Percentiles rank a stretch among this genome's conserved stretches.
phyloP scores from a whole-genome alignment of 1,284 basidiomycete species.

The Cryptococcus floricola region DNA sequence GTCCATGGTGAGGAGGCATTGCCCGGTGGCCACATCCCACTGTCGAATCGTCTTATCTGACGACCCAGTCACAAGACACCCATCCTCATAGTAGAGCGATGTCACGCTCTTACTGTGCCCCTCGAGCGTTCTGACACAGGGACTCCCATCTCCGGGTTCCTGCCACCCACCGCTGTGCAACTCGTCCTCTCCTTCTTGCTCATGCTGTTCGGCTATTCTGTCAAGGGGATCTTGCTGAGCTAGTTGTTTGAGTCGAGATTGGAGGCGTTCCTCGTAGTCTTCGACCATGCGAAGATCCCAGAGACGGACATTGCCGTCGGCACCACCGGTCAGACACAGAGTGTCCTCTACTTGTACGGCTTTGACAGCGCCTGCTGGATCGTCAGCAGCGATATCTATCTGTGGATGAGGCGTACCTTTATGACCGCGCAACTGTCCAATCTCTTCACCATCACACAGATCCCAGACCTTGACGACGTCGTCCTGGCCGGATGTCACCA shows the following conservation, averaged over 20 bases:
- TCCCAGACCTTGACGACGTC: constrained; percentile 58
- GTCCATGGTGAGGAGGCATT: constrained; percentile 99
- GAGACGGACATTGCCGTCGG: constrained; percentile 75
- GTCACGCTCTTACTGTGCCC: constrained; percentile 92
- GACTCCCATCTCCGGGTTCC: constrained; percentile 49
- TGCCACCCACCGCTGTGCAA: constrained; percentile 28
- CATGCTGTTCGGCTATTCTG: constrained; percentile 33
- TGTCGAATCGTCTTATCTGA: constrained; percentile 97
- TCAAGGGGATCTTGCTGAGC: constrained; percentile 38
- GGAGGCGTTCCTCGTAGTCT: constrained; percentile 64
- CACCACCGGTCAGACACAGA: constrained; percentile 83
- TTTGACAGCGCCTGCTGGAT: constrained; percentile 60
- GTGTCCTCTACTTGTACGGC: constrained; percentile 90
- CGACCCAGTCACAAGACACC: constrained; percentile 91
- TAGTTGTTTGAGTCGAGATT: constrained; percentile 50
- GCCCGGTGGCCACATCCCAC: constrained; percentile 95
- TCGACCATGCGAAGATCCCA: constrained; percentile 84
- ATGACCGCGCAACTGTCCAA: constrained; percentile 77
- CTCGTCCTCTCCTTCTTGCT: constrained; percentile 21
- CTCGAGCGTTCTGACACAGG: constrained; percentile 74
- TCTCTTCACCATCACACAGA: constrained; percentile 61
- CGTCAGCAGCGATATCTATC: background rate
- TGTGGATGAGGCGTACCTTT: constrained; percentile 49
- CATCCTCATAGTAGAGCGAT: constrained; percentile 89
- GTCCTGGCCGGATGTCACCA: constrained; percentile 75